Evolutionary conservation across 257 asterid genomes (phyloP).

Genomic region (Asclepias syriaca): DNA sequence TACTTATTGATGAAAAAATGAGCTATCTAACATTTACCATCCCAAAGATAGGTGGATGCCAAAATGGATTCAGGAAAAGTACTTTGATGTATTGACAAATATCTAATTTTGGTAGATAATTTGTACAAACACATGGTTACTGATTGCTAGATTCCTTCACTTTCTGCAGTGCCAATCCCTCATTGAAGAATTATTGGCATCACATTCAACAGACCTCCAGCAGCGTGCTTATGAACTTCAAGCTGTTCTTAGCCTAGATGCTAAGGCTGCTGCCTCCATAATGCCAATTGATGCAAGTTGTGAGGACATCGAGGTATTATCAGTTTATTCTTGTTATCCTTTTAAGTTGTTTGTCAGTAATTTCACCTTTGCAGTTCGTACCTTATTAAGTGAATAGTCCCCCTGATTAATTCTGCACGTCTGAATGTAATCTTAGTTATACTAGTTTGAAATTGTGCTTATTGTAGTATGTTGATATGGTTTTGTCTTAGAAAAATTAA

Average conservation of each 20-base stretch:
- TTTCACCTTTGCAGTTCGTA: neutral
- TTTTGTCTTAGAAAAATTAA: no score
- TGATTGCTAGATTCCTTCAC: conserved; percentile 21
- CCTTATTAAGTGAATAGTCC: neutral
- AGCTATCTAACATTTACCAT: neutral
- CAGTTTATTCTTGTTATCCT: neutral
- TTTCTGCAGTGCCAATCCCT: conserved; percentile 80
- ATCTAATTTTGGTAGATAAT: neutral
- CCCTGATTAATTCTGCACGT: neutral
- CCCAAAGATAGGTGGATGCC: neutral
- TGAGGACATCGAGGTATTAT: conserved; percentile 75
- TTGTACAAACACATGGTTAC: conserved; percentile 2
- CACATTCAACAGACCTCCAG: conserved; percentile 93
- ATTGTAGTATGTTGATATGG: no score
- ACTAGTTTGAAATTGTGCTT: neutral
- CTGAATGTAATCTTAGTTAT: neutral
- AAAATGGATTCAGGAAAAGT: neutral
- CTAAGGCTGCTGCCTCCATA: conserved; percentile 54
- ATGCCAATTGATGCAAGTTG: conserved; percentile 87
- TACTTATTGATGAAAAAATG: neutral
- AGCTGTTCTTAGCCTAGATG: conserved; percentile 68
- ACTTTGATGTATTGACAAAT: neutral
- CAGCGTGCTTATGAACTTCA: conserved; percentile 98
- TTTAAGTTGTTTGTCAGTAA: neutral
- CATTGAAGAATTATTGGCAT: conserved; percentile 82